Evolutionary conservation across 2,329 filamentous ascomycete genomes (phyloP).

Genomic region (Hysterium pulicare): DNA sequence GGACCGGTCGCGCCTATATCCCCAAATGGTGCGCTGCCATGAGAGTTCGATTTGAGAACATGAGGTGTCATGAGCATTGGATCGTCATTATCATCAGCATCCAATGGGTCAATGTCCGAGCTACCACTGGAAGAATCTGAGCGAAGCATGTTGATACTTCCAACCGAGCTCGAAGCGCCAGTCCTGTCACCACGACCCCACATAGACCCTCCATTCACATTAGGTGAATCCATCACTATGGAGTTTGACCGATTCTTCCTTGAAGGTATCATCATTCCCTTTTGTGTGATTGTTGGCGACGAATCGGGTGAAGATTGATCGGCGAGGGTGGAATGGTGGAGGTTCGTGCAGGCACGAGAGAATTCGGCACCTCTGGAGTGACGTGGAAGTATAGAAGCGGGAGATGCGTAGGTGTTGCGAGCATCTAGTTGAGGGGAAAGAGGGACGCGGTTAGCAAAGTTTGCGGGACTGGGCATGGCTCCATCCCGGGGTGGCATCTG

Average conservation of each 20-base stretch:
- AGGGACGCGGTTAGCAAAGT: conserved; percentile 59
- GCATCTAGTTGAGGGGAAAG: conserved; percentile 84
- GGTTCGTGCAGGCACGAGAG: conserved; percentile 84
- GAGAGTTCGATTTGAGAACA: conserved; percentile 57
- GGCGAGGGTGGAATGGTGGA: conserved; percentile 92
- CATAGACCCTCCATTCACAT: conserved; percentile 54
- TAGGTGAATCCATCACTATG: conserved; percentile 61
- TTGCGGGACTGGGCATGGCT: conserved; percentile 46
- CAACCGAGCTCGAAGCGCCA: conserved; percentile 67
- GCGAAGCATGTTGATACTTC: conserved; percentile 74
- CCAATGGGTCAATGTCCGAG: conserved; percentile 56
- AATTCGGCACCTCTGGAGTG: conserved; percentile 90
- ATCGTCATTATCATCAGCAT: conserved; percentile 55
- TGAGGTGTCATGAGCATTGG: conserved; percentile 81
- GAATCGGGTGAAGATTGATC: conserved; percentile 86
- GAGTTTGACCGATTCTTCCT: conserved; percentile 44
- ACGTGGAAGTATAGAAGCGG: conserved; percentile 81
- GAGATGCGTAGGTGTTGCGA: conserved; percentile 80
- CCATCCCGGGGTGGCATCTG: conserved; percentile 61
- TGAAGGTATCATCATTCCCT: conserved; percentile 59
- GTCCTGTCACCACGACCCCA: conserved; percentile 57
- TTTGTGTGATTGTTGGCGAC: conserved; percentile 77
- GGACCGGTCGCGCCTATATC: conserved; percentile 41
- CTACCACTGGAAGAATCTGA: conserved; percentile 73
- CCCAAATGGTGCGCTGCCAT: conserved; percentile 44